Base-by-base conservation (phyloP, 106 monocot genomes). In the Cymbidium sinense region DNA sequence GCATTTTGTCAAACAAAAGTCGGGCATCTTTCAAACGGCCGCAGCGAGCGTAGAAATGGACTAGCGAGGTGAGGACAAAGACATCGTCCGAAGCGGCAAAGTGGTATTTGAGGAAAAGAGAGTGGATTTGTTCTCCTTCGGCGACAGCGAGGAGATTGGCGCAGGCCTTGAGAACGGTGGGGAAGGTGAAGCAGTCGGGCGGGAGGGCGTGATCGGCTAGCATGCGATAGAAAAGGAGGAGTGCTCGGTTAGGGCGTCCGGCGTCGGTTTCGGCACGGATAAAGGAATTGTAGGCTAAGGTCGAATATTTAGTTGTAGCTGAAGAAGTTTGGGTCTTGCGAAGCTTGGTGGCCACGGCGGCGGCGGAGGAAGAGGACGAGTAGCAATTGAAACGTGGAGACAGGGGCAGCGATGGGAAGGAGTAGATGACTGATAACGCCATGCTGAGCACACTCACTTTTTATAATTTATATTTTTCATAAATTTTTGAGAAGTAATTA, bases 1-100 rank as follows among this genome's bases (percentile, higher is more conserved):
- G 74, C 83, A 86, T 80, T 77, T 33, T 31, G 10, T 84, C 78
- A 71, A 87, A 84, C 83, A 87, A 29, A n/a, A 54, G 64, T 10
- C 62, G 81, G 8, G 87, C 83, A 6, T 74, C 64, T 21, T 37
- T 70, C 31, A 87, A 20, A 20, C 69, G 55, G 54, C 81, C 71
- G 35, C 84, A 84, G n/a, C 70, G 44, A 11, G 79, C 78, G 62
- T 87, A 87, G 33, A 41, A 79, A 75, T 82, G 55, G 70, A 80
- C 35, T 61, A 76, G 73, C 76, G 72, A 76, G 70, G 65, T 30
- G 86, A 75, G 30, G 62, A 79, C 82, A 21, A 77, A 27, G 37
- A 80, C 31, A 35, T 34, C 27, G 37, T 69, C 29, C 33, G 35
- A 39, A 76, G 30, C 23, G 65, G 8, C 15, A 35, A 6, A 23